Evolutionary conservation across 2,329 filamentous ascomycete genomes (phyloP), one percentile per base, ranked within the genome.

Genomic region (Trichoderma sp.): DNA sequence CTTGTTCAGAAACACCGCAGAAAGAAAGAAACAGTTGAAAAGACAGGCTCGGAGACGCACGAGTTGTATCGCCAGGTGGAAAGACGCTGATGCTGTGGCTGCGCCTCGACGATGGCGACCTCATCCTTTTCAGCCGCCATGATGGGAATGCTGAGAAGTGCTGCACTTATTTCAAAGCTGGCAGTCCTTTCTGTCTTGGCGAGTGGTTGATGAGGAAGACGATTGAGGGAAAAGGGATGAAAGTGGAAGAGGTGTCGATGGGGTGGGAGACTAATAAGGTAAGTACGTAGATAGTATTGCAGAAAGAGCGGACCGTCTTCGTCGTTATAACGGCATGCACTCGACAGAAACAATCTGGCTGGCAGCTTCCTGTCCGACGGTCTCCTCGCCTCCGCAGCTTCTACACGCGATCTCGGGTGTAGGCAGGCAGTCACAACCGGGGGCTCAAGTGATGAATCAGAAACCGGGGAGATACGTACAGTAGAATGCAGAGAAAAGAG

Each of bases 61-160:
- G 61, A 63, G 4, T 63, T 63, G 30, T 50, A 63, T 63, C 61
- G 61, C 61, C 61, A 63, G 56, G 61, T 63, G 3, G 61, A 63
- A 17, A 63, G 48, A n/a, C 30, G 61, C 52, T 63, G 61, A 44
- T 57, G 61, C 48, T 57, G 61, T 19, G 45, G 57, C n/a, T 63
- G 61, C 28, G 51, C 52, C 44, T 63, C 61, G 19, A 43, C 52
- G 30, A 57, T 51, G 17, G 43, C 61, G 26, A 44, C 43, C 30
- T 56, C 51, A 7, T 57, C 61, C 21, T 63, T 63, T 24, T 44
- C 17, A 19, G 19, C 21, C 15, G 44, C 61, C 61, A 63, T 63
- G 52, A 2, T 57, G 52, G 21, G n/a, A 12, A 17, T 26, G 26
- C n/a, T 34, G 15, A 19, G n/a, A 15, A 9, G 41, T 1, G 7